Base-by-base conservation (phyloP, 306 rosid genomes). In the Vicia sativa region DNA sequence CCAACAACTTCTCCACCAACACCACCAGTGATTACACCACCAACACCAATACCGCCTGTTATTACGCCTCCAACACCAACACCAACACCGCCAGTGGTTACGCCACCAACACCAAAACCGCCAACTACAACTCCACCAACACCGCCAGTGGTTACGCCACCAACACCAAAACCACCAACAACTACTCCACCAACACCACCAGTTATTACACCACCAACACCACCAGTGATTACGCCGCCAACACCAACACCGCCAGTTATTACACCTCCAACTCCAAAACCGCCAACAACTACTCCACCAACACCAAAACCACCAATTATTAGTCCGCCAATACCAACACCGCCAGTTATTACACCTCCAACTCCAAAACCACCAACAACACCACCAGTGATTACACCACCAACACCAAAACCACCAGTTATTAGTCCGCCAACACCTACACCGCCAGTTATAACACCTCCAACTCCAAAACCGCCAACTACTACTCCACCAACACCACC, bases 71-170 rank as follows among this genome's bases (percentile, higher is more conserved):
- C 23, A 21, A 21, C 23, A 21, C 23, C 23, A 21, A 21, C 23
- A 0, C 80, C 89, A 2, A 83, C 95, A 0, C 84, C 89, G 3
- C 80, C 86, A 2, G 31, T 90, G 0, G n/a, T 44, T n/a, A 44
- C 21, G 6, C 66, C 65, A 2, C 11, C 85, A 4, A 74, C 84
- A 0, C 52, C 52, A 7, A 42, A 2, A 42, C 77, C 74, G 5
- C 75, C 75, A 1, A 5, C 8, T 0, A 46, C 58, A 1, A 80
- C 73, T 1, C 86, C 86, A 2, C 80, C 95, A 15, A 1, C 78
- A 3, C 78, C 78, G 9, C 78, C 78, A 0, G 9, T 70, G 0
- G 60, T 53, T 2, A 48, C 62, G 10, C 28, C 14, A 29, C 77
- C 77, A 2, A 44, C 50, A 45, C 16, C 28, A 15, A 49, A 12